These are phyloP conservation scores for Dorcoceras hygrometricum DNA, from an alignment of 257 asterid species.

Conservation along the genomic window DNA sequence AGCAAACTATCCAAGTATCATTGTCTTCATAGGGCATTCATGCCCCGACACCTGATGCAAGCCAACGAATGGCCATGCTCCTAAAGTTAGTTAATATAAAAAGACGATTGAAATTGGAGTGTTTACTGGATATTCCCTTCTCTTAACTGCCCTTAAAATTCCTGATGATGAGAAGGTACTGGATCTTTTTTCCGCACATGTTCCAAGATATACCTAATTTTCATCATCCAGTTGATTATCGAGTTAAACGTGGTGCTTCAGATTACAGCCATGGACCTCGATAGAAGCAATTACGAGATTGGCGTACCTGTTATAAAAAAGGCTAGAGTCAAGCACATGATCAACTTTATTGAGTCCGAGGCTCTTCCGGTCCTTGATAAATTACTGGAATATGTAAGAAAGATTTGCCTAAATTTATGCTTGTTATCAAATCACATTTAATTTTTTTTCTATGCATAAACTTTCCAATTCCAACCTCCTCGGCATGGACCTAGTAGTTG, in stretches of 20 bases:
- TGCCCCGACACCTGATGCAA: slow-evolving; percentile 29
- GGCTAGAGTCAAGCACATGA: slow-evolving; percentile 37
- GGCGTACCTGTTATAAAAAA: slow-evolving; percentile 34
- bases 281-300: slow-evolving; percentile 24
- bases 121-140: slow-evolving; percentile 32
- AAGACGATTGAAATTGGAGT: slow-evolving; percentile 29
- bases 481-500: slow-evolving; percentile 28
- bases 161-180: slow-evolving; percentile 23
- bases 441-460: too few species aligned
- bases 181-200: neutral
- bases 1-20: too few species aligned
- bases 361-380: slow-evolving; percentile 36
- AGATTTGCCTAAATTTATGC: too few species aligned
- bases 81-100: slow-evolving; percentile 23
- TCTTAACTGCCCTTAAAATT: slow-evolving; percentile 29
- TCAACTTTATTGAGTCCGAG: slow-evolving; percentile 31
- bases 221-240: too few species aligned
- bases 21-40: neutral
- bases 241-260: neutral
- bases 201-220: too few species aligned
- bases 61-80: slow-evolving; percentile 23
- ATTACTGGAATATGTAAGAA: too few species aligned
- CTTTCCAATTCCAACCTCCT: too few species aligned
- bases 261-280: slow-evolving; percentile 33
- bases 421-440: too few species aligned